phyloP scores from a whole-genome alignment of 352 stramenopile species.

The Pythium coloratum region DNA sequence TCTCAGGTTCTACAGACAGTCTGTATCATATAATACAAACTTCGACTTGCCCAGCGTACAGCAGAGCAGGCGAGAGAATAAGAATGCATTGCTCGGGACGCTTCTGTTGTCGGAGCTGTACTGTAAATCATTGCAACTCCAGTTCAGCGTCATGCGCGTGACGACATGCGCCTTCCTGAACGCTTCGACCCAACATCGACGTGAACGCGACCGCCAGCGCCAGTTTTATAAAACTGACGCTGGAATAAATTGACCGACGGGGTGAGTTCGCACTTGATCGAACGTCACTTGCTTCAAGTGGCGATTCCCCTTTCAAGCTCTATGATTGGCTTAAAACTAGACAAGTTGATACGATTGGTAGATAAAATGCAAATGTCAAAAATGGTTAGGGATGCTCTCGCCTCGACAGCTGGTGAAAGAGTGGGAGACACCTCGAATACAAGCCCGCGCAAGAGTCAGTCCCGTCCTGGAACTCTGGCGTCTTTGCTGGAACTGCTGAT shows the following conservation, averaged over 20 bases:
- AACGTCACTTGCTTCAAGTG: background rate
- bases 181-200: background rate
- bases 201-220: background rate
- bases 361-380: background rate
- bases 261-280: background rate
- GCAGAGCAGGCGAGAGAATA: too few relatives aligned
- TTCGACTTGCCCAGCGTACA: too few relatives aligned
- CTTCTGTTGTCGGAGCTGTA: too few relatives aligned
- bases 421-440: slow-evolving; percentile 12
- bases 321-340: background rate
- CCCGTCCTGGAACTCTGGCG: background rate
- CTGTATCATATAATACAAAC: too few relatives aligned
- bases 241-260: background rate
- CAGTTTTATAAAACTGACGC: too few relatives aligned
- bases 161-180: background rate
- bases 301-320: background rate
- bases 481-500: background rate
- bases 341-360: background rate
- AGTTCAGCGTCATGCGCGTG: background rate
- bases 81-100: too few relatives aligned
- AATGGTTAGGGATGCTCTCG: background rate
- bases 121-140: background rate
- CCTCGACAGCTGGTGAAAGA: background rate
- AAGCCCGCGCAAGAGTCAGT: slow-evolving; percentile 19
- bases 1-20: too few relatives aligned